Evolutionary conservation across 1,139 yeast species (phyloP).

Genomic region (Debaryomycetaceae sp.): DNA sequence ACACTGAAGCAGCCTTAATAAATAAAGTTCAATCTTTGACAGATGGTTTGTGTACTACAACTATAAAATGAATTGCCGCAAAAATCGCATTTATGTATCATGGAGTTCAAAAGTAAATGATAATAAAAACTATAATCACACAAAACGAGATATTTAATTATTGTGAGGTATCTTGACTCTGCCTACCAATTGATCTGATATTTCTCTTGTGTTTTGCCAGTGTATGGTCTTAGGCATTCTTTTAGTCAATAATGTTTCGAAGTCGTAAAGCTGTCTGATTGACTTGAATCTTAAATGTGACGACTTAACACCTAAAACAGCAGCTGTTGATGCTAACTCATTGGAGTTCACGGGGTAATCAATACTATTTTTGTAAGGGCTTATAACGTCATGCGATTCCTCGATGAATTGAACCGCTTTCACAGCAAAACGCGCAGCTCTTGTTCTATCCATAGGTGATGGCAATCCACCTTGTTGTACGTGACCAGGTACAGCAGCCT

Average conservation of each 20-base stretch:
- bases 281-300: conserved; percentile 75
- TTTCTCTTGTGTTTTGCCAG: conserved; percentile 72
- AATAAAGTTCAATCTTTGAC: neutral
- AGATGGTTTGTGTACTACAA: neutral
- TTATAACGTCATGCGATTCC: conserved; percentile 24
- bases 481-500: conserved; percentile 97
- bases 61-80: neutral
- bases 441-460: conserved; percentile 89
- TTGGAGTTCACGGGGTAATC: conserved; percentile 34
- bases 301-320: conserved; percentile 81
- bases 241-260: conserved; percentile 71
- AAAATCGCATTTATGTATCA: neutral
- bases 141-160: neutral
- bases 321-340: conserved; percentile 57
- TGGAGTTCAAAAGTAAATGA: neutral
- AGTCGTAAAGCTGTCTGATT: conserved; percentile 73
- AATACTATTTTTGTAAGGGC: conserved; percentile 21
- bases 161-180: conserved; percentile 31
- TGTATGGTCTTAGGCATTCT: conserved; percentile 89
- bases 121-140: too few species aligned
- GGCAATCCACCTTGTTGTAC: conserved; percentile 98
- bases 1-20: too few species aligned
- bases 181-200: conserved; percentile 85
- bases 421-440: conserved; percentile 88
- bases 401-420: conserved; percentile 87